These are phyloP conservation scores for Leccinum subrobustum DNA, from an alignment of 1,284 basidiomycete genomes.

Conservation along the genomic window DNA sequence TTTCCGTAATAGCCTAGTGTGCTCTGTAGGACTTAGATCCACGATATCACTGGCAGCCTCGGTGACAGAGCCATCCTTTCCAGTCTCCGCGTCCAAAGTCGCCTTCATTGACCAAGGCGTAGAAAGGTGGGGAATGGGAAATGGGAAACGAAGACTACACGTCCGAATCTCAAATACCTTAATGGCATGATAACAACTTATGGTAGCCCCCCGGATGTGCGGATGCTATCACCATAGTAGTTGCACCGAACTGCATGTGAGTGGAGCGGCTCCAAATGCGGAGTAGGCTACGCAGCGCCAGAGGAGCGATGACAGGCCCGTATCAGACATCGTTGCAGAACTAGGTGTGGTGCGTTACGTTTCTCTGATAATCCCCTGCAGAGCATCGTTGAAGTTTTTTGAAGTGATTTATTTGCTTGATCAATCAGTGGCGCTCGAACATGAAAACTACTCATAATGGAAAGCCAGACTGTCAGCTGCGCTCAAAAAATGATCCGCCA, in stretches of 20 bases:
- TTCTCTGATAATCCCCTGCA: neutral
- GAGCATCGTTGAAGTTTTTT: neutral
- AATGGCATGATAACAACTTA: neutral
- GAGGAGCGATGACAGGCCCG: too few species aligned
- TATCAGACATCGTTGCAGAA: neutral
- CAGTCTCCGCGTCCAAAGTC: slow-evolving; percentile 18
- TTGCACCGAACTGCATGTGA: too few species aligned
- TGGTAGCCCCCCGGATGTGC: too few species aligned
- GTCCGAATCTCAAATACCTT: neutral
- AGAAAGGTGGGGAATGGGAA: neutral
- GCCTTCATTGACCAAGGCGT: slow-evolving; percentile 11
- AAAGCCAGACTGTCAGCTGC: too few species aligned
- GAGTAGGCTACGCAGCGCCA: too few species aligned
- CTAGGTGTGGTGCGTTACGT: neutral
- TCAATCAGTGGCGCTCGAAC: too few species aligned
- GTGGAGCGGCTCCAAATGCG: too few species aligned
- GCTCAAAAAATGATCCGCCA: too few species aligned
- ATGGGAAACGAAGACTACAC: neutral
- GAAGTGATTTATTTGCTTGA: too few species aligned
- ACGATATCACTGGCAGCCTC: neutral
- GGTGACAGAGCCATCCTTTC: slow-evolving; percentile 10
- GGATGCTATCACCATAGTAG: too few species aligned
- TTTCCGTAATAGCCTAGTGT: slow-evolving; percentile 42
- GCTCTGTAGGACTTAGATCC: slow-evolving; percentile 30
- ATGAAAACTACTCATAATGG: too few species aligned